A percentile compares a stretch with the other conserved stretches of the same genome.
These are phyloP conservation scores for Penicillium antarcticum DNA, from an alignment of 495 filamentous ascomycete species.

Conservation along the genomic window DNA sequence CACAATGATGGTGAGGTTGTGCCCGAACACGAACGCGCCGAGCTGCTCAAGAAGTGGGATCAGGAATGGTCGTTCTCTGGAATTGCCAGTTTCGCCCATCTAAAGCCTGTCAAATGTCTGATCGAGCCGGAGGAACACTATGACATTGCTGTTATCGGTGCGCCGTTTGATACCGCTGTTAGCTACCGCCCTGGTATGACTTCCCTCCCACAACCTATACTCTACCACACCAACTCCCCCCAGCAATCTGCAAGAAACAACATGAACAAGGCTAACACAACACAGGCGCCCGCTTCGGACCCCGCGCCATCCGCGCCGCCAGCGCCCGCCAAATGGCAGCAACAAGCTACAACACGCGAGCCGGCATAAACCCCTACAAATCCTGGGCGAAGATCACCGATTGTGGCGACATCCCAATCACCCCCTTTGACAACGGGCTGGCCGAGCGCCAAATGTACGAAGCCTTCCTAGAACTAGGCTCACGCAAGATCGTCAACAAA, in stretches of 20 bases:
- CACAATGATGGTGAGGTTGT: constrained; percentile 39
- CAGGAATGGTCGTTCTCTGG: constrained; percentile 73
- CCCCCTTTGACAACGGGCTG: constrained; percentile 72
- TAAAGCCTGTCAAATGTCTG: constrained; percentile 70
- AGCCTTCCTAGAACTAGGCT: constrained; percentile 65
- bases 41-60: constrained; percentile 52
- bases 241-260: constrained; percentile 32
- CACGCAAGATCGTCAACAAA: constrained; percentile 39
- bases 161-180: constrained; percentile 81
- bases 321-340: constrained; percentile 69
- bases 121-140: constrained; percentile 61
- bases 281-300: constrained; percentile 74
- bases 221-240: not conserved
- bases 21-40: constrained; percentile 40
- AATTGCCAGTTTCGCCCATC: constrained; percentile 77
- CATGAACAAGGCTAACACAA: constrained; percentile 18
- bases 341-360: constrained; percentile 74
- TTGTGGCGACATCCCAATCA: constrained; percentile 81
- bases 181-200: constrained; percentile 69
- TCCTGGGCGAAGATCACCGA: constrained; percentile 73
- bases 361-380: constrained; percentile 71
- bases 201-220: not conserved
- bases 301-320: constrained; percentile 76
- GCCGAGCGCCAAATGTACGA: constrained; percentile 75
- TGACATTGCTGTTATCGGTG: constrained; percentile 80